Evolutionary conservation across 768 basidiomycete genomes (phyloP), one percentile per base, ranked within the genome.

Genomic region (Pleurotus djamor): DNA sequence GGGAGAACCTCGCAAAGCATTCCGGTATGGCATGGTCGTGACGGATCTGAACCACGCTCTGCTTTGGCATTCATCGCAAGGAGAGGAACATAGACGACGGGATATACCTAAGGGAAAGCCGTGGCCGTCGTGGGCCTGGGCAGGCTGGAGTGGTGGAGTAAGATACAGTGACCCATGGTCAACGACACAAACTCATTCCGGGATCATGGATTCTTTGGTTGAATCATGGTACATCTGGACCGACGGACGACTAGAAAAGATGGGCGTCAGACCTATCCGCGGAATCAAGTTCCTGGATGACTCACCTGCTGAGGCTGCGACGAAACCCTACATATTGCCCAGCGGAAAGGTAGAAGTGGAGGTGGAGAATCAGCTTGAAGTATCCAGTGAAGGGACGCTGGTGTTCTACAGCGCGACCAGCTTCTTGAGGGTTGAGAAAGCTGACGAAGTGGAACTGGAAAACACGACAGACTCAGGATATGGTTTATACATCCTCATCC

Each of bases 71-170:
- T 37, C 54, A 21, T 14, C 14, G 12, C 28, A 56, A 16, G 41
- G 37, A 32, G 34, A 41, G 9, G 38, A 41, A 4, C n/a, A 9
- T 41, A 9, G n/a, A 10, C 38, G 38, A n/a, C 38, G 38, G 38
- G 38, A 41, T 10, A n/a, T 41, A 41, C 38, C 38, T 4, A 41
- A 21, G 8, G 13, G 28, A 4, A 16, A n/a, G 10, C 37, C 54
- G 14, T 56, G 54, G 54, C 41, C 54, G 13, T 56, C 41, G 2
- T 56, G 54, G 54, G 16, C 54, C 0, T 56, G 54, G 54, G 54
- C 41, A 21, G 54, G 54, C 4, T 56, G 54, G 54, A n/a, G 54
- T 14, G 54, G 51, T 14, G 51, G 34, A 9, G 51, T 38, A 8
- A 33, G 37, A 8, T 56, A 45, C 28, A 17, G 33, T 13, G n/a